phyloP scores from a whole-genome alignment of 345 rosid genomes.

The Chamaenerion angustifolium region DNA sequence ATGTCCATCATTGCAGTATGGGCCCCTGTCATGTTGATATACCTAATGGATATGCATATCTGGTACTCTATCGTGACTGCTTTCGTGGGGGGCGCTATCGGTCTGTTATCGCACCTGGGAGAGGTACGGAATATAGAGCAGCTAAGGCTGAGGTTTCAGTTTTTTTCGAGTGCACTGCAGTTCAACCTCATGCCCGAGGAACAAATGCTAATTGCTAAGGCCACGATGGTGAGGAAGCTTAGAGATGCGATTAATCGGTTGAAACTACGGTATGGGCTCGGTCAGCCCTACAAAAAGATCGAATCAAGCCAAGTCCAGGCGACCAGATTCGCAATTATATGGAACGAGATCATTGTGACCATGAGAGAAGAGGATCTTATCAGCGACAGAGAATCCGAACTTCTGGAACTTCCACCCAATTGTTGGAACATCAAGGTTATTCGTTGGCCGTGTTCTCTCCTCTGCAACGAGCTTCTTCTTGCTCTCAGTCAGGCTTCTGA shows the following conservation, averaged over 20 bases:
- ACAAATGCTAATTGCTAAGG: conserved; percentile 27
- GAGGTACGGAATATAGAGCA: conserved; percentile 79
- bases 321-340: conserved; percentile 69
- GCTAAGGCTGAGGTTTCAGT: conserved; percentile 84
- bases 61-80: conserved; percentile 82
- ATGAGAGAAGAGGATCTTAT: conserved; percentile 87
- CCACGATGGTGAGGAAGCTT: conserved; percentile 54
- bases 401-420: conserved; percentile 70
- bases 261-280: conserved; percentile 74
- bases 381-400: conserved; percentile 62
- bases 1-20: conserved; percentile 47
- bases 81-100: conserved; percentile 46
- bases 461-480: conserved; percentile 77
- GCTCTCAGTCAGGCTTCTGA: conserved; percentile 72
- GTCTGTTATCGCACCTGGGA: conserved; percentile 77
- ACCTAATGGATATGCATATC: conserved; percentile 74
- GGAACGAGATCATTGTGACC: conserved; percentile 68
- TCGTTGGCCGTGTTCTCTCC: conserved; percentile 84
- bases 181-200: conserved; percentile 84
- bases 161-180: conserved; percentile 83
- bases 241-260: conserved; percentile 67
- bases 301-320: conserved; percentile 85
- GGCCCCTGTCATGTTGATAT: conserved; percentile 66
- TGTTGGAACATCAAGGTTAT: conserved; percentile 72
- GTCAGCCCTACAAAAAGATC: conserved; percentile 59